A percentile compares a stretch with the other conserved stretches of the same genome.
These are phyloP conservation scores for Syzygium syzygioides DNA, from an alignment of 441 rosid genomes.

Conservation along the genomic window DNA sequence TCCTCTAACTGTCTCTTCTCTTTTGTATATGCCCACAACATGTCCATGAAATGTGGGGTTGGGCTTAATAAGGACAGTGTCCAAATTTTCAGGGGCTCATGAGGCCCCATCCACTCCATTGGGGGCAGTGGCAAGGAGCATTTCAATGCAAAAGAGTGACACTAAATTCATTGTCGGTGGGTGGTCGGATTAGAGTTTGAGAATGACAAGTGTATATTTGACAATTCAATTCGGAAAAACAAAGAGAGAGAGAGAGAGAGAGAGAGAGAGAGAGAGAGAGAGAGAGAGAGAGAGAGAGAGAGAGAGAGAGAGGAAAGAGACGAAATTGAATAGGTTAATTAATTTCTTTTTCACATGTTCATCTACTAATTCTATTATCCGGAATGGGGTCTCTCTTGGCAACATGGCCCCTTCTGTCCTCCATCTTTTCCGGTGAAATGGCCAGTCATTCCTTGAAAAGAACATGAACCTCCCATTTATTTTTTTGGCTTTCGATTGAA, in stretches of 20 bases:
- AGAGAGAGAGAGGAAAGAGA: background rate
- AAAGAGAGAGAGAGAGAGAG: background rate
- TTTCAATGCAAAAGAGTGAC: background rate
- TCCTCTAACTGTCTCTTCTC: background rate
- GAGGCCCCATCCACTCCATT: slow-evolving; percentile 1
- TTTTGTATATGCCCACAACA: slow-evolving; percentile 21
- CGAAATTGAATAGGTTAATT: background rate
- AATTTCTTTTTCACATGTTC: background rate
- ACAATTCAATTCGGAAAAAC: background rate
- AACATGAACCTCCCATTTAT: background rate
- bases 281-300: background rate
- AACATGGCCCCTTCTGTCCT: background rate
- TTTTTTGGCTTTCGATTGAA: background rate
- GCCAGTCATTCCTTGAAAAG: background rate
- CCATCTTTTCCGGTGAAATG: slow-evolving; percentile 1
- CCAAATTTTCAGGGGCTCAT: slow-evolving; percentile 41
- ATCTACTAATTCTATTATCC: background rate
- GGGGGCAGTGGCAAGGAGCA: background rate
- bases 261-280: background rate
- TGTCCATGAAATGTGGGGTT: slow-evolving; percentile 39
- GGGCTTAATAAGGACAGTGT: slow-evolving; percentile 27
- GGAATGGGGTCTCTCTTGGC: background rate
- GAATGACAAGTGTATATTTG: background rate
- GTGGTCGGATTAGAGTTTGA: slow-evolving; percentile 25
- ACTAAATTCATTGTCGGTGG: slow-evolving; percentile 37